These are phyloP conservation scores for Suhomyces coccinellae DNA, from an alignment of 1,139 yeast species.

Conservation along the genomic window DNA sequence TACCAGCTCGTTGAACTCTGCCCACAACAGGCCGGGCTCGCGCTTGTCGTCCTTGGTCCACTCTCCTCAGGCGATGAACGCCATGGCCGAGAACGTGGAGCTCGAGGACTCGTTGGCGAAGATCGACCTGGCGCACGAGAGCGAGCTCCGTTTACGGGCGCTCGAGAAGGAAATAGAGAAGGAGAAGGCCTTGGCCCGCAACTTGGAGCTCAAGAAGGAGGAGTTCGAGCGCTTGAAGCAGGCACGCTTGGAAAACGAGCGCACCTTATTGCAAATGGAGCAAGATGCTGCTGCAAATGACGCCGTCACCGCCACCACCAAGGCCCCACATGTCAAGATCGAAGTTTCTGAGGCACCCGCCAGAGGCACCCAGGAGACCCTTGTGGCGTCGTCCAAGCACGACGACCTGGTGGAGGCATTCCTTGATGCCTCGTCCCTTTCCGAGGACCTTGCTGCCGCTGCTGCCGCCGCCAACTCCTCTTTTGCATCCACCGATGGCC, in stretches of 20 bases:
- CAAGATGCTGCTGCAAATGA: conserved; percentile 8
- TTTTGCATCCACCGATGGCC: neutral
- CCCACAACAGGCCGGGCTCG: conserved; percentile 8
- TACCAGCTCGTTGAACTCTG: conserved; percentile 13
- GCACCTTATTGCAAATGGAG: conserved; percentile 16
- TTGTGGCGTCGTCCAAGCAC: conserved; percentile 1
- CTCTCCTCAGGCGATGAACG: conserved; percentile 9
- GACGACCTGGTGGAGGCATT: neutral
- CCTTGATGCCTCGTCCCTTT: conserved; percentile 1
- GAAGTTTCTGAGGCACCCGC: neutral
- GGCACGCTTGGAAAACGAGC: conserved; percentile 23
- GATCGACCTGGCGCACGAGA: conserved; percentile 15
- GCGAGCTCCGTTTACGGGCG: conserved; percentile 23
- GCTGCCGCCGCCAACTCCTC: neutral
- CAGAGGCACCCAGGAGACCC: neutral
- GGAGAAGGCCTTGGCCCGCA: conserved; percentile 32
- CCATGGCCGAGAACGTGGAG: conserved; percentile 15
- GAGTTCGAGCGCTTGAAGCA: conserved; percentile 25
- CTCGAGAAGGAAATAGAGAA: conserved; percentile 25
- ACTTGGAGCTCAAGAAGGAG: conserved; percentile 21
- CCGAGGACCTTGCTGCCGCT: neutral
- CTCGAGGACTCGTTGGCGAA: conserved; percentile 16
- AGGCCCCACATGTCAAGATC: neutral
- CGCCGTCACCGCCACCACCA: neutral
- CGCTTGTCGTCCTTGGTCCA: conserved; percentile 12